phyloP scores from a whole-genome alignment of 768 basidiomycete species.

The Mycena belliarum region DNA sequence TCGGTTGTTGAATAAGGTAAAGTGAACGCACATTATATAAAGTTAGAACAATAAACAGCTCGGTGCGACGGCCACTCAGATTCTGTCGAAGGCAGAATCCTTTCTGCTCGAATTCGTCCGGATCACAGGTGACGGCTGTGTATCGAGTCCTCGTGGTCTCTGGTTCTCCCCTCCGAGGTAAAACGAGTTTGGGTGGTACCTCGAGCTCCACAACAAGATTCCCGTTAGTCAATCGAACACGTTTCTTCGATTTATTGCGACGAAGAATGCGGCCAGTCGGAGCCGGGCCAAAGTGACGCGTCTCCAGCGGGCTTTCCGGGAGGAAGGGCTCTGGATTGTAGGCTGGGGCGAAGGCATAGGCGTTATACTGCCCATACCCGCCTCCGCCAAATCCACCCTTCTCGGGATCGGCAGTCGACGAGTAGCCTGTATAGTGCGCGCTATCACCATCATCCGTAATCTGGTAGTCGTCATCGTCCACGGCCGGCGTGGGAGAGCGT shows the following conservation, averaged over 20 bases:
- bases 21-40: constrained; percentile 86
- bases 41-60: constrained; percentile 92
- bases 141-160: constrained; percentile 78
- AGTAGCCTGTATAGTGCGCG: constrained; percentile 53
- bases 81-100: constrained; percentile 88
- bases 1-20: neutral
- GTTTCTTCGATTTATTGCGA: constrained; percentile 74
- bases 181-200: constrained; percentile 81
- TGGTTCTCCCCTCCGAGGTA: constrained; percentile 68
- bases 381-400: constrained; percentile 32
- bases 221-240: constrained; percentile 82
- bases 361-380: constrained; percentile 25
- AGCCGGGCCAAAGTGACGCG: constrained; percentile 86
- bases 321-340: constrained; percentile 23
- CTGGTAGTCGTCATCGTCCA: constrained; percentile 72
- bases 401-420: constrained; percentile 38
- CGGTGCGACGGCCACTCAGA: constrained; percentile 76
- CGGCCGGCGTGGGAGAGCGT: constrained; percentile 74
- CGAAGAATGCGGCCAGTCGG: constrained; percentile 78
- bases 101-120: constrained; percentile 84
- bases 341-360: constrained; percentile 16
- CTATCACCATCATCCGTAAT: constrained; percentile 57
- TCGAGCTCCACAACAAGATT: constrained; percentile 84
- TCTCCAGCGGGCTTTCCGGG: constrained; percentile 56
- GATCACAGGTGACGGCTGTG: constrained; percentile 92